A percentile compares a stretch with the other conserved stretches of the same genome.
phyloP scores from a whole-genome alignment of 2,329 filamentous ascomycete species.

The Trichoderma asperellum region DNA sequence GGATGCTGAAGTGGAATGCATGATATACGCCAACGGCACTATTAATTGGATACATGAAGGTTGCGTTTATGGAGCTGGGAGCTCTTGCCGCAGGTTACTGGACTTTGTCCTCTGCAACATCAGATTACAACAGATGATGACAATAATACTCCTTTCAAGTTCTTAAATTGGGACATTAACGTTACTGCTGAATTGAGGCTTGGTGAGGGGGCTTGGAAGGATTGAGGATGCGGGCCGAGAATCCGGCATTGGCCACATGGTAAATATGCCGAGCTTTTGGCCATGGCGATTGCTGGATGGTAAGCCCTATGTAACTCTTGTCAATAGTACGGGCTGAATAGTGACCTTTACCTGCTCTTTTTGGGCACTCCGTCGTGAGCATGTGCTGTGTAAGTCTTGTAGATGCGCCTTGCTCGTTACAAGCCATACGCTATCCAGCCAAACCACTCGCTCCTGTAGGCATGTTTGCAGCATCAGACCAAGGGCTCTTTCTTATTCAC shows the following conservation, averaged over 20 bases:
- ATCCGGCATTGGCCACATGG: background rate
- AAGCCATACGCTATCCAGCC: too few relatives aligned
- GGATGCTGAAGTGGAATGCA: background rate
- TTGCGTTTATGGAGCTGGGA: background rate
- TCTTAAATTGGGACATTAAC: background rate
- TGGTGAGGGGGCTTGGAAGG: background rate
- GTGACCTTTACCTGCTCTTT: background rate
- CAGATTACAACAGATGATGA: too few relatives aligned
- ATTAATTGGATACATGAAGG: too few relatives aligned
- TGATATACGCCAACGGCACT: too few relatives aligned
- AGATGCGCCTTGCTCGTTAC: too few relatives aligned
- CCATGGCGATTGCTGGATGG: background rate
- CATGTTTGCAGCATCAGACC: background rate
- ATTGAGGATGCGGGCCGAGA: background rate
- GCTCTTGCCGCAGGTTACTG: background rate
- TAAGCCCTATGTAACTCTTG: background rate
- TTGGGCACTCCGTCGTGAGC: background rate
- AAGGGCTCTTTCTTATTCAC: background rate
- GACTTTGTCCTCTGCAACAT: background rate
- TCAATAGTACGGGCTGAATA: background rate
- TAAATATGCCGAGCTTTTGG: too few relatives aligned
- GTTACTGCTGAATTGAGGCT: background rate
- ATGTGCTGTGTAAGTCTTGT: background rate
- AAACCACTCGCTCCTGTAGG: background rate
- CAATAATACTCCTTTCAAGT: too few relatives aligned